Conservation (phyloP, 139 green algal genomes). For the Parachlorella kessleri region DNA sequence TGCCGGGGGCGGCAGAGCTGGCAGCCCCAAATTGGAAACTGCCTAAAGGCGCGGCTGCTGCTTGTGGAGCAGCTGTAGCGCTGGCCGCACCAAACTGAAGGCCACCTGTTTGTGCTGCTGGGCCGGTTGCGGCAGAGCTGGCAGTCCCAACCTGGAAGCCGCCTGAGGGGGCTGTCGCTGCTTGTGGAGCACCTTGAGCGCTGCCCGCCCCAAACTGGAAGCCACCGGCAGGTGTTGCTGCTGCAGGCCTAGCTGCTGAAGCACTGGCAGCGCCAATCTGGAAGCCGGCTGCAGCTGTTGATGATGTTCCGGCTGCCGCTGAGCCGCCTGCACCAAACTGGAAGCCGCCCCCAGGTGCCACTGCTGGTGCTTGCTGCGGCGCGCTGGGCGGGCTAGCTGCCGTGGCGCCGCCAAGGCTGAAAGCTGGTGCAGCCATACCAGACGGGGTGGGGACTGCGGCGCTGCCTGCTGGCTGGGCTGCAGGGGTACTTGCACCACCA, state of each 20-base stretch:
- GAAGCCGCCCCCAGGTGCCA: too few species aligned
- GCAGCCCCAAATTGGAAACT: background rate
- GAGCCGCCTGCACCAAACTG: background rate
- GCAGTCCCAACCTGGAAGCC: too few species aligned
- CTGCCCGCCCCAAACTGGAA: background rate
- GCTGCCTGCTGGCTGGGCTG: too few species aligned
- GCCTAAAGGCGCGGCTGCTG: background rate
- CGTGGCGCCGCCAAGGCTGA: slow-evolving; percentile 10
- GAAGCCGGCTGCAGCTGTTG: background rate
- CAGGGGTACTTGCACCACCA: background rate
- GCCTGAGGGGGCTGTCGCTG: too few species aligned
- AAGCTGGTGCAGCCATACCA: background rate
- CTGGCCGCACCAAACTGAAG: too few species aligned
- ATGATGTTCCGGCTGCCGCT: background rate
- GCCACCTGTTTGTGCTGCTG: too few species aligned
- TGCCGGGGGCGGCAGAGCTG: background rate
- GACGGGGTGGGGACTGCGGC: background rate
- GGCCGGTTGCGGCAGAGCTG: too few species aligned
- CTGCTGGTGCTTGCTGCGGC: too few species aligned
- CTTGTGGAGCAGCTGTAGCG: too few species aligned
- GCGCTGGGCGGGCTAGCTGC: too few species aligned
- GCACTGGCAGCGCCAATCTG: background rate
- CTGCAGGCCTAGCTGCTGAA: background rate
- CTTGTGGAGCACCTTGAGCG: too few species aligned
- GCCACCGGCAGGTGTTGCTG: background rate